Evolutionary conservation across 495 filamentous ascomycete species (phyloP), one percentile per base, ranked within the genome.

Genomic region (Lentithecium fluviatile): DNA sequence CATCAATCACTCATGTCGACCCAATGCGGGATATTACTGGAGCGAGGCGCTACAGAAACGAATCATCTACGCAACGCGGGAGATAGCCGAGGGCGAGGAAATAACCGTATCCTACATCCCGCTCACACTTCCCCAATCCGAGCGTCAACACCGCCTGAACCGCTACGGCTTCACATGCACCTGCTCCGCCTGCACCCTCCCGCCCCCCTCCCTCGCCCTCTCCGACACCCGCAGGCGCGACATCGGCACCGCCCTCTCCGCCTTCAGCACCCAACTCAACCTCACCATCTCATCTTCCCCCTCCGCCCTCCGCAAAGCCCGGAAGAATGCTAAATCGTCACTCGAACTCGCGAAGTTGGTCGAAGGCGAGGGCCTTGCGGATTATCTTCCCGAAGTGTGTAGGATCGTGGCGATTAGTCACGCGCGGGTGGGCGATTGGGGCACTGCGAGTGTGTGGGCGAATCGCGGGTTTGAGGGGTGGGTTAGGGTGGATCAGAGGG

Each of bases 1-100:
- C 12, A 71, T 80, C 52, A 75, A 76, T 42, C 78, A 80, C 55
- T 71, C 67, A 49, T 80, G 78, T 62, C 56, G 61, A 0, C 75
- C 76, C 1, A 80, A 80, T 58, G 70, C 73, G 0, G 67, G 74
- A 19, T 71, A 74, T 53, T 64, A 64, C 4, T 79, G 75, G 74
- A 79, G 79, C 57, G 67, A 65, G 1, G 53, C 60, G 10, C 36
- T 69, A 0, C 43, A 66, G 37, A 62, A 62, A 34, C 57, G 75
- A 51, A 78, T 70, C 11, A 60, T 80, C 34, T 73, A 77, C 45
- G 73, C 78, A 12, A 67, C 73, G 26, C 66, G 71, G 13, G 56
- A 71, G 23, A 76, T 80, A 54, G 63, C 70, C 24, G 69, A 61
- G 0, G 76, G 78, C 11, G 69, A 78, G 21, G 75, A 80, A 60